phyloP scores from a whole-genome alignment of 176 grass and related monocot species.

The Zea luxurians region DNA sequence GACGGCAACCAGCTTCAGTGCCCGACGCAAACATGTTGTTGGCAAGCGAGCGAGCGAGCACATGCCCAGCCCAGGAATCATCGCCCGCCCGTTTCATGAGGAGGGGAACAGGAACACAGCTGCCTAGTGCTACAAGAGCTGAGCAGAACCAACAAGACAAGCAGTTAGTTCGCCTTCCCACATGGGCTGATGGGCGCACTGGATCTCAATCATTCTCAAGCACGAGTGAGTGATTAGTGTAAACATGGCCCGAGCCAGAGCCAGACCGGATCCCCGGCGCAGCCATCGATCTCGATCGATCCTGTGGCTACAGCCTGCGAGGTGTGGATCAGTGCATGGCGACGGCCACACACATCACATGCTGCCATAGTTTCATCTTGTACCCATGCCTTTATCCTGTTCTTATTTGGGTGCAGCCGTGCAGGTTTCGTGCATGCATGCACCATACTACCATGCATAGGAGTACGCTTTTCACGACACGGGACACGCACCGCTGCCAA shows the following conservation, averaged over 20 bases:
- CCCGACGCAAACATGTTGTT: not conserved
- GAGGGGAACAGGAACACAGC: not conserved
- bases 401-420: too few species aligned
- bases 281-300: not conserved
- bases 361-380: too few species aligned
- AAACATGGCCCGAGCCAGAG: not conserved
- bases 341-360: too few species aligned
- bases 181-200: not conserved
- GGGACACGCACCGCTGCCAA: not conserved
- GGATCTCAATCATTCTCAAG: not conserved
- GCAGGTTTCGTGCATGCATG: too few species aligned
- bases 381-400: too few species aligned
- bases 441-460: too few species aligned
- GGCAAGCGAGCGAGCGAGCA: slow-evolving; percentile 1
- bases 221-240: not conserved
- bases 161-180: not conserved
- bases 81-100: slow-evolving; percentile 6
- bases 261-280: not conserved
- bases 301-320: not conserved
- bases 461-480: not conserved
- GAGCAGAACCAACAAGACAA: not conserved
- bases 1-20: not conserved
- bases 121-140: not conserved
- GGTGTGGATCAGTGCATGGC: too few species aligned
- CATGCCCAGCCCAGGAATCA: not conserved